These are phyloP conservation scores for Colletotrichum sp. DNA, from an alignment of 2,329 filamentous ascomycete species.

Conservation along the genomic window DNA sequence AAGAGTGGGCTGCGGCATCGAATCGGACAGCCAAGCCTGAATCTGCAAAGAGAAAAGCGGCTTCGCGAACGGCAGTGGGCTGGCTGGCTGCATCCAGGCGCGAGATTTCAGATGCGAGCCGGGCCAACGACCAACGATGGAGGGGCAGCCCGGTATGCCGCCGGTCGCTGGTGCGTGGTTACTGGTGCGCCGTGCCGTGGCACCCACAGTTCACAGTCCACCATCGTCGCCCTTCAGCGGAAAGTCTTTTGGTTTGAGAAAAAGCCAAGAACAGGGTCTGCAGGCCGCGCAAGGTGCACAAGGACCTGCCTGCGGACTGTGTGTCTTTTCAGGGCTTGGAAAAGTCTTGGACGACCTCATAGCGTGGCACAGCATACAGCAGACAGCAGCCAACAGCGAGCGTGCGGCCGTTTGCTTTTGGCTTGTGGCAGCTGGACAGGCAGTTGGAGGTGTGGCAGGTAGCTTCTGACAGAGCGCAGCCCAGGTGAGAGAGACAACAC, in stretches of 20 bases:
- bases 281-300: slow-evolving; percentile 13
- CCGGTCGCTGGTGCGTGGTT: neutral
- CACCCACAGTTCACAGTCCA: neutral
- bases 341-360: slow-evolving; percentile 20
- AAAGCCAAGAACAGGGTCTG: slow-evolving; percentile 18
- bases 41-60: slow-evolving; percentile 16
- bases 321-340: slow-evolving; percentile 3
- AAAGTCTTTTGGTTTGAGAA: slow-evolving; percentile 1
- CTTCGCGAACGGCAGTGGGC: slow-evolving; percentile 10
- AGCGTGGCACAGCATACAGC: neutral
- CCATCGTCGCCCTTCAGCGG: neutral
- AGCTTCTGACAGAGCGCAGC: neutral
- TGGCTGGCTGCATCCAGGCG: slow-evolving; percentile 13
- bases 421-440: neutral
- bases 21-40: slow-evolving; percentile 12
- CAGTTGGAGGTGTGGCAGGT: too few species aligned
- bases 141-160: neutral
- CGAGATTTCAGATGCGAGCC: slow-evolving; percentile 18
- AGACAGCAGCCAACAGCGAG: neutral
- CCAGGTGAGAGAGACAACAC: neutral
- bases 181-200: neutral
- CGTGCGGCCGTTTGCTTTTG: neutral
- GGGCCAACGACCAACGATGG: neutral
- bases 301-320: slow-evolving; percentile 12
- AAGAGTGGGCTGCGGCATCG: neutral